Evolutionary conservation across 305 asterid species (phyloP), one percentile per base, ranked within the genome.

Genomic region (Ajuga reptans): DNA sequence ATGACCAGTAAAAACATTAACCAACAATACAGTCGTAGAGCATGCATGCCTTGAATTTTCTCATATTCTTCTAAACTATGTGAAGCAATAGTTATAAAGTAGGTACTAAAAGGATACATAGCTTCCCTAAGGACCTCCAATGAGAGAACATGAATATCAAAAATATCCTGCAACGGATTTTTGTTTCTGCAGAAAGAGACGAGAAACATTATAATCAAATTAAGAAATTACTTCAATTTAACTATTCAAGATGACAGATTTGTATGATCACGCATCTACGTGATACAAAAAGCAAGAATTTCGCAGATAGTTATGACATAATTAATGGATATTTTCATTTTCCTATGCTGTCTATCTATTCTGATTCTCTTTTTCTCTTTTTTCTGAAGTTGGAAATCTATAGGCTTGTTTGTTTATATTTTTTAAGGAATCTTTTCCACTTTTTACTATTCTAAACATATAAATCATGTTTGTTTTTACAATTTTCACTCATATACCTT

Each of bases 41-140:
- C 64, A 70, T 72, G 81, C 59, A 65, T 55, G 66, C 51, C 64
- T 52, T 42, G 53, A 64, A 75, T 63, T 34, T 50, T 43, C 56
- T 37, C 45, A 9, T n/a, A n/a, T 47, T 69, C 72, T 75, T 75
- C 71, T 65, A 64, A 66, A 73, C 58, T 41, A 70, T 56, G 74
- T 11, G 4, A 51, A 54, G 27, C 55, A 66, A 63, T 36, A 21
- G 17, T 53, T 43, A 56, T 42, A 42, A 72, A 42, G 67, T 69
- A 64, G 59, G 65, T 27, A 49, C 51, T 57, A 21, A 83, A 87
- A 91, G 99, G 99, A 94, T 94, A 94, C 99, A 84, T 91, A 73
- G 97, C 96, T 83, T 91, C 97, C 84, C 93, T 82, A 41, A 94
- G 95, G 70, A 87, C 96, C 87, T 86, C 90, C 95, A 94, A 77